Evolutionary conservation across 495 filamentous ascomycete genomes (phyloP), one percentile per base, ranked within the genome.

Genomic region (Penicillium salamii): DNA sequence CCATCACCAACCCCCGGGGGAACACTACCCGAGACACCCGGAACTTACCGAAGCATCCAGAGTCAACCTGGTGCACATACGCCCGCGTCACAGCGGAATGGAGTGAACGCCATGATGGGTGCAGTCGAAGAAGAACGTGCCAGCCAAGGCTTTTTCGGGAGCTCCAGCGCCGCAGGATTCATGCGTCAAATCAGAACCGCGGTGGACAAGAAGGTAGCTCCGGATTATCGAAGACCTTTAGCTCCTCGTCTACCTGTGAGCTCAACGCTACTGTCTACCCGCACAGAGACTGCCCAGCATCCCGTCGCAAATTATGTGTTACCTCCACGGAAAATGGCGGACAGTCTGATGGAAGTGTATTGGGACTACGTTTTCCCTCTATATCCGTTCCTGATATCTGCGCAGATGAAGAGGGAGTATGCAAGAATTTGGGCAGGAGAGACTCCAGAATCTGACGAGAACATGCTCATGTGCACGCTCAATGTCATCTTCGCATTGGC

Each of bases 71-170:
- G 18, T 18, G 15, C 23, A 37, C 21, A 37, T 6, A 34, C 46
- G 4, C 23, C 15, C 5, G 46, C 15, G 8, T 37, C 21, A 5
- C 15, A 44, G 7, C 29, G 32, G 20, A 59, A 62, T 28, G 65
- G 68, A 0, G 66, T 71, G 3, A 71, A 68, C 49, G 66, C 68
- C 2, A 71, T 71, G 66, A 66, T 71, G 66, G 68, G 66, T 9
- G 57, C 65, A 0, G 59, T 71, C 6, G 66, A 66, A 42, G 66
- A 68, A 54, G 68, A 63, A 14, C 61, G 56, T 7, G 59, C 58
- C 13, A 63, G 53, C 3, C 66, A 69, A 23, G 68, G 65, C 2
- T 68, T 69, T 34, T 69, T 68, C 37, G 68, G 65, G 21, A 70
- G 65, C 53, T 68, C 66, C 3, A 70, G 63, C 36, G 66, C 67